Evolutionary conservation across 2,329 filamentous ascomycete genomes (phyloP), one percentile per base, ranked within the genome.

Genomic region (Fusarium kyushuense): DNA sequence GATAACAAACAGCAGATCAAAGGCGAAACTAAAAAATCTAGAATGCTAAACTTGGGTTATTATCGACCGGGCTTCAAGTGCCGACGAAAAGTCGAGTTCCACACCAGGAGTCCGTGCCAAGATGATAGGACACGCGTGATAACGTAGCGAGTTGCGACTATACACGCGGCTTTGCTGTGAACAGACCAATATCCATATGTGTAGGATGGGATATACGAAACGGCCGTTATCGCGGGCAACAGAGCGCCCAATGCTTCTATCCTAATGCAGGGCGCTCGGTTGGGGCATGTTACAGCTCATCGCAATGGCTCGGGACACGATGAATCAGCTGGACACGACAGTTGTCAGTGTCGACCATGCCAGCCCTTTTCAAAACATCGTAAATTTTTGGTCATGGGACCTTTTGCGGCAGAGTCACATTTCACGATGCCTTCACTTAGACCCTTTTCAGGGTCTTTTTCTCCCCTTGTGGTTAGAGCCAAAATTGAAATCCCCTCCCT

Each of bases 51-150:
- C 29, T 59, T 58, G 56, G 53, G 25, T 40, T 40, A 38, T 25
- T 23, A 58, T 29, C 35, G 53, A 40, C 61, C 64, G 64, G 64
- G 64, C 48, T 68, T 67, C 59, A 65, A 67, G 54, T 67, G 53
- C 64, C 65, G 65, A 55, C 33, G 16, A 45, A 8, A 8, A 40
- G 32, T 51, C 47, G 25, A 51, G 47, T 51, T 29, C 47, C 23
- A 62, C 27, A 48, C 23, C 9, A 38, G 30, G 40, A 41, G 43
- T 51, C 45, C 54, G 65, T 67, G 65, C 25, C 35, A 41, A 13
- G 16, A 47, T 47, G 65, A 69, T 65, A 67, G 64, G 54, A 65
- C 45, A 41, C 41, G 54, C 41, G 48, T 67, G 53, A 56, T 59
- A 67, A 55, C 54, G 53, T 41, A 40, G 21, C 33, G 19, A 46